Percentiles rank a stretch among this genome's conserved stretches.
Conservation (phyloP, 2,329 filamentous ascomycete species). For the Trichoderma sp. region DNA sequence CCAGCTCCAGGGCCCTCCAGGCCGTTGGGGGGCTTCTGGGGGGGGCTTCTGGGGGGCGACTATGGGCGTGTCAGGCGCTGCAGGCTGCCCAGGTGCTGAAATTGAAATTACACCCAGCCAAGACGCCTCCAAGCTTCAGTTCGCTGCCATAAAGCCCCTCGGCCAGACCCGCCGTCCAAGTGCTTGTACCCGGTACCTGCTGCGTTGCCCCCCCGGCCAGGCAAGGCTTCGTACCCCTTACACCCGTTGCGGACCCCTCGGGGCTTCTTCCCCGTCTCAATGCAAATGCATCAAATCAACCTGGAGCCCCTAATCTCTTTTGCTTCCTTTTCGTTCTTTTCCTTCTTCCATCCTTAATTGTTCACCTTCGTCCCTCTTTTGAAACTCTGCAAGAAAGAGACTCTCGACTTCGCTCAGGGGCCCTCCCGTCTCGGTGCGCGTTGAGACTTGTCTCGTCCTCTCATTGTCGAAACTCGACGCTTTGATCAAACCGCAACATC, state of each 20-base stretch:
- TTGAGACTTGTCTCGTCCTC: conserved; percentile 19
- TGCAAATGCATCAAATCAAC: conserved; percentile 16
- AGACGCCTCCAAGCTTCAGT: not conserved
- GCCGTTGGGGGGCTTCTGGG: not conserved
- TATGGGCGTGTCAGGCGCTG: not conserved
- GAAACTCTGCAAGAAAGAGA: conserved; percentile 12
- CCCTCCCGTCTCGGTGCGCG: conserved; percentile 13
- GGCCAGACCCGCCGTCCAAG: not conserved
- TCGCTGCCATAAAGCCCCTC: not conserved
- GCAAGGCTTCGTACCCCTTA: conserved; percentile 14
- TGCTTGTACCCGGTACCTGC: not conserved
- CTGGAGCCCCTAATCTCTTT: conserved; percentile 16
- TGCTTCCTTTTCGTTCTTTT: not conserved
- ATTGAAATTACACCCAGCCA: conserved; percentile 11
- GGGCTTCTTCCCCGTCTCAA: conserved; percentile 7
- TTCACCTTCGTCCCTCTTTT: conserved; percentile 11
- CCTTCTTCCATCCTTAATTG: not conserved
- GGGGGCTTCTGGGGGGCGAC: not conserved
- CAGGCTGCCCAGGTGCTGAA: too few species aligned
- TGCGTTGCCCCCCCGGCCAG: not conserved
- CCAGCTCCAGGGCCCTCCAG: not conserved
- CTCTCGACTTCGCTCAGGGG: conserved; percentile 11
- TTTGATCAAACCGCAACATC: not conserved
- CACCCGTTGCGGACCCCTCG: conserved; percentile 8
- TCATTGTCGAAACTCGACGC: conserved; percentile 11